Evolutionary conservation across 257 asterid species (phyloP), one percentile per base, ranked within the genome.

Genomic region (Plantago ovata): DNA sequence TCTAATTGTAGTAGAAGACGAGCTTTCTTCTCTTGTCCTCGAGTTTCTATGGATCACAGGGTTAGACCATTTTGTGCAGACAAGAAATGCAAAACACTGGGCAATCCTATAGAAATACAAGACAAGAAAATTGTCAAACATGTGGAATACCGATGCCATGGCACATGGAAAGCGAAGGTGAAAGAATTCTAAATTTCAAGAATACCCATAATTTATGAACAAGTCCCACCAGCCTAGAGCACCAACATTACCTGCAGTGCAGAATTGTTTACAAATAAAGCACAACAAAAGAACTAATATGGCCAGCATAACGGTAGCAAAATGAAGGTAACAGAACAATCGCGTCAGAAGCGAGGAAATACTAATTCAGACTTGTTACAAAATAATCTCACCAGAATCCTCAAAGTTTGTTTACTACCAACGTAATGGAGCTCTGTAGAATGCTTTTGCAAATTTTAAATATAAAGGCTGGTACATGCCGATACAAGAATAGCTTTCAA

Each of bases 171-270:
- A 32, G 43, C 58, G 65, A 49, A 63, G 56, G 58, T 45, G 36
- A 67, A 64, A 49, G 41, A 64, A n/a, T 43, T 60, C 43, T 38
- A 49, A 50, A 60, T 61, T 41, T 60, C 39, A 56, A 66, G 23
- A 28, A 46, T 89, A 89, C 99, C 97, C 96, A 66, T 74, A 86
- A 79, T 89, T 93, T 68, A 93, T 83, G 77, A 89, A 86, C 74
- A 93, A 77, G 78, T 86, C 99, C 99, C 99, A 93, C 99, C 99
- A 93, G 63, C 97, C 92, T 50, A 93, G 82, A 72, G 95, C 79
- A 62, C 75, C 86, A 40, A 93, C 83, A 77, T 83, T 86, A 59
- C 92, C 99, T 86, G 79, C 66, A 68, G 71, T 56, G 63, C 24
- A 20, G 23, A 52, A 58, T 42, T 18, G 15, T 19, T 23, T 44